Evolutionary conservation across 345 rosid genomes (phyloP), one percentile per base, ranked within the genome.

Genomic region (Reutealis trisperma): DNA sequence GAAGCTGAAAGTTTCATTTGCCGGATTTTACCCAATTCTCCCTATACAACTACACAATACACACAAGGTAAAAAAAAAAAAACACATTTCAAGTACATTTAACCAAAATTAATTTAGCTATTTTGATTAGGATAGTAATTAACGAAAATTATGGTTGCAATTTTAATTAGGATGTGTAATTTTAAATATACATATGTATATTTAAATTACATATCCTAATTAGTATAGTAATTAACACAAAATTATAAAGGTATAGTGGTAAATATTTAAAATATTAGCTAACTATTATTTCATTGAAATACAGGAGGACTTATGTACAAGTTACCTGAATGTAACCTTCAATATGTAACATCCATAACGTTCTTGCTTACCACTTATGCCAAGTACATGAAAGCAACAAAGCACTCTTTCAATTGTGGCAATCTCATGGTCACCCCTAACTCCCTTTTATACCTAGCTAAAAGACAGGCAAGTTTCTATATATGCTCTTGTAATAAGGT

Each of bases 261-360:
- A 37, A 47, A 47, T 47, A 12, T 47, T 47, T 12, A 47, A 47
- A 10, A 9, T 47, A 47, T 9, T 47, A 12, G 13, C 49, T 54
- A 54, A 54, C n/a, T n/a, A n/a, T 18, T 5, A 54, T 54, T 4
- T 5, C 19, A 54, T 12, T 49, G 13, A 63, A 76, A 69, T 55
- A 71, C 91, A 94, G 97, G 98, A 44, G 98, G 98, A 9, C 80
- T 94, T 12, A 91, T 94, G 82, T 94, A 76, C 87, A 94, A 94
- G 86, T 75, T 90, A 62, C 88, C 92, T 22, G 72, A 81, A 61
- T 90, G 92, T 77, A 94, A 93, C 71, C 95, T 94, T 10, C 99
- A 93, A 79, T 93, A 94, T 75, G 99, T 94, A 21, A 88, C 95
- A 15, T 87, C 98, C 68, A 91, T 93, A 80, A 72, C 97, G 64